These are phyloP conservation scores for Chrysoporthe puriensis DNA, from an alignment of 2,329 filamentous ascomycete genomes.

Conservation along the genomic window DNA sequence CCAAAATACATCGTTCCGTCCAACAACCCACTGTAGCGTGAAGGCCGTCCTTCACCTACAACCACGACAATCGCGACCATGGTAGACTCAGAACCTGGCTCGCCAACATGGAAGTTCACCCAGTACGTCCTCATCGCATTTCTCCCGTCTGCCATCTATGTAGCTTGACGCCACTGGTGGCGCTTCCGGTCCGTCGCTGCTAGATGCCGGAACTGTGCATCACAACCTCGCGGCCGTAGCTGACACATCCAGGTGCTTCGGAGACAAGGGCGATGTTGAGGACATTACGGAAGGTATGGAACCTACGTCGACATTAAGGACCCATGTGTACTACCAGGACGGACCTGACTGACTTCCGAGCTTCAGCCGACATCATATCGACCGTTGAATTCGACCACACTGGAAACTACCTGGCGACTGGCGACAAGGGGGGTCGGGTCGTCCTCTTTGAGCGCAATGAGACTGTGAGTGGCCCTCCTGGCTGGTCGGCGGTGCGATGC, in stretches of 20 bases:
- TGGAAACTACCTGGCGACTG: conserved; percentile 87
- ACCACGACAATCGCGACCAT: conserved; percentile 62
- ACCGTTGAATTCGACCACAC: conserved; percentile 91
- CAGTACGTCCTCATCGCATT: conserved; percentile 68
- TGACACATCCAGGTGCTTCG: conserved; percentile 78
- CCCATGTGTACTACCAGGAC: conserved; percentile 4
- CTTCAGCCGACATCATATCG: conserved; percentile 82
- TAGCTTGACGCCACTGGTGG: background rate
- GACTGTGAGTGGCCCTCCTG: conserved; percentile 66
- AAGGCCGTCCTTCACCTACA: conserved; percentile 35
- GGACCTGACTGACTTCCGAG: conserved; percentile 34
- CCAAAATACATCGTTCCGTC: conserved; percentile 17
- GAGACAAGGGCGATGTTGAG: conserved; percentile 98
- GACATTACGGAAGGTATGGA: conserved; percentile 80
- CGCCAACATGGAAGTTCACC: conserved; percentile 99
- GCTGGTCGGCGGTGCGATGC: conserved; percentile 2
- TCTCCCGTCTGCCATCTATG: background rate
- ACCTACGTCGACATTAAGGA: conserved; percentile 1
- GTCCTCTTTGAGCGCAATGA: conserved; percentile 93
- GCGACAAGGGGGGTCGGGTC: conserved; percentile 84
- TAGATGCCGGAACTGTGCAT: background rate
- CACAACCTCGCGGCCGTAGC: conserved; percentile 19
- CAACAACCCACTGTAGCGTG: conserved; percentile 32
- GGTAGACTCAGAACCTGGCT: conserved; percentile 93
- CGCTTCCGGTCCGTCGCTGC: background rate